Evolutionary conservation across 345 rosid species (phyloP).

Genomic region (Linum usitatissimum): DNA sequence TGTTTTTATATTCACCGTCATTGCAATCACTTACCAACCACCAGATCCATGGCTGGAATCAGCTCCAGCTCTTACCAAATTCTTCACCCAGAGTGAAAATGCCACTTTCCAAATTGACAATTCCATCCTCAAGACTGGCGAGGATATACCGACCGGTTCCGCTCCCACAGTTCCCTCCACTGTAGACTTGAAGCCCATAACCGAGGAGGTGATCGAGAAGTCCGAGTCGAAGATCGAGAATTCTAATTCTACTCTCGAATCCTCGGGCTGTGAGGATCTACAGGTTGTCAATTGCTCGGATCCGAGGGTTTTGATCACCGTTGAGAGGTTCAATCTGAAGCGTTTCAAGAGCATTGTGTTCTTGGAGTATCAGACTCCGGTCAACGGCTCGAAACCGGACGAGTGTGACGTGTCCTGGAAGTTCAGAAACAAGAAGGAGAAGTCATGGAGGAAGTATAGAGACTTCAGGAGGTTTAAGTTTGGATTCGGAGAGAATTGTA

Average conservation of each 20-base stretch:
- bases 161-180: constrained; percentile 13
- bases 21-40: constrained; percentile 89
- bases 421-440: constrained; percentile 87
- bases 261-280: constrained; percentile 22
- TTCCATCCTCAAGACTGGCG: constrained; percentile 69
- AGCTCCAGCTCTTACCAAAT: constrained; percentile 67
- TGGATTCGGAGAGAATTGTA: constrained; percentile 51
- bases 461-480: constrained; percentile 85
- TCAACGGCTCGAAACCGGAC: constrained; percentile 52
- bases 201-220: constrained; percentile 19
- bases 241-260: constrained; percentile 12
- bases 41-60: constrained; percentile 97
- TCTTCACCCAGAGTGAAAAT: constrained; percentile 57
- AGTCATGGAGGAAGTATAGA: constrained; percentile 87
- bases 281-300: constrained; percentile 69
- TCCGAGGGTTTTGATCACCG: constrained; percentile 48
- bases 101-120: constrained; percentile 73
- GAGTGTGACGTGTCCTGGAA: constrained; percentile 91
- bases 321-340: constrained; percentile 75
- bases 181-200: constrained; percentile 9
- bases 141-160: constrained; percentile 36
- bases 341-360: constrained; percentile 63
- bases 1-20: constrained; percentile 64
- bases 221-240: constrained; percentile 13
- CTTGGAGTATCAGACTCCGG: constrained; percentile 68